Evolutionary conservation across 2,329 filamentous ascomycete species (phyloP).

Genomic region (Diplocarpon rosae): DNA sequence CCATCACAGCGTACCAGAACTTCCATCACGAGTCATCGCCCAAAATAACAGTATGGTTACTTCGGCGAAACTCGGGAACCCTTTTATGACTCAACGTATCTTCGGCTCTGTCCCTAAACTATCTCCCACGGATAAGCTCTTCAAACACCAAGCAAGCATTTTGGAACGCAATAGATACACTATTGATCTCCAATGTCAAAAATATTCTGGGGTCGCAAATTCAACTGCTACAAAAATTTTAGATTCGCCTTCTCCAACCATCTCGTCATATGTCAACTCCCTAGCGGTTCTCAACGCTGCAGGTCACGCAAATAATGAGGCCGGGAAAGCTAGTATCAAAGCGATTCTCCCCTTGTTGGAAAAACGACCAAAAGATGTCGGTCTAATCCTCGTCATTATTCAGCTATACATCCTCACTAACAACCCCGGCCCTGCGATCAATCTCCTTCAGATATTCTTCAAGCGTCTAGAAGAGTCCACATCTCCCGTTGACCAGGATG

Average conservation of each 20-base stretch:
- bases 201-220: slow-evolving; percentile 49
- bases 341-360: slow-evolving; percentile 59
- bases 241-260: slow-evolving; percentile 36
- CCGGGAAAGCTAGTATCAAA: slow-evolving; percentile 58
- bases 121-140: slow-evolving; percentile 51
- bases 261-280: slow-evolving; percentile 40
- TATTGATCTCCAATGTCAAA: slow-evolving; percentile 55
- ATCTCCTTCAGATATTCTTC: slow-evolving; percentile 67
- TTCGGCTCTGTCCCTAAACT: slow-evolving; percentile 43
- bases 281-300: slow-evolving; percentile 61
- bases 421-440: slow-evolving; percentile 62
- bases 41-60: slow-evolving; percentile 49
- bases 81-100: slow-evolving; percentile 55
- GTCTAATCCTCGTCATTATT: slow-evolving; percentile 66
- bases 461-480: slow-evolving; percentile 54
- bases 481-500: slow-evolving; percentile 47
- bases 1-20: slow-evolving; percentile 47
- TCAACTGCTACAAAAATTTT: slow-evolving; percentile 36
- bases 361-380: slow-evolving; percentile 67
- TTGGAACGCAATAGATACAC: slow-evolving; percentile 53
- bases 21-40: slow-evolving; percentile 53
- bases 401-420: slow-evolving; percentile 68
- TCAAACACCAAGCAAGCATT: slow-evolving; percentile 56
- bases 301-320: slow-evolving; percentile 53
- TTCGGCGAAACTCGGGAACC: slow-evolving; percentile 41